phyloP scores from a whole-genome alignment of 345 rosid species.

The Eucalyptus marginata region DNA sequence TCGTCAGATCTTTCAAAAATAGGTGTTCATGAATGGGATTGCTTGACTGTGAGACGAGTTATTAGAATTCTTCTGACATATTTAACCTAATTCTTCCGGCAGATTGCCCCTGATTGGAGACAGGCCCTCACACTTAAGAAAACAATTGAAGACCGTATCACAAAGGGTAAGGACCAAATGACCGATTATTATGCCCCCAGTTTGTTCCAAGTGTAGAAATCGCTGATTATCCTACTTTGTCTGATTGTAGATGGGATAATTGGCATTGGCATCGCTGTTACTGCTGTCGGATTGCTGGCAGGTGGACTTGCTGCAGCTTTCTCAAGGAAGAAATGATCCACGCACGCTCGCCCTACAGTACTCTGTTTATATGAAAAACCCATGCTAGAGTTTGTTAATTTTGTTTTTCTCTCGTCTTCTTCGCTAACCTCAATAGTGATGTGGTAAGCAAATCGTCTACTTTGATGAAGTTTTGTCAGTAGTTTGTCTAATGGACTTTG shows the following conservation, averaged over 20 bases:
- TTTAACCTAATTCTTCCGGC: not conserved
- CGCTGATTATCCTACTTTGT: not conserved
- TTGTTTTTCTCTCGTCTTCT: not conserved
- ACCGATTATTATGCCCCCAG: not conserved
- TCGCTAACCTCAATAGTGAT: not conserved
- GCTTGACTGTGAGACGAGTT: not conserved
- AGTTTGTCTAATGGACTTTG: not conserved
- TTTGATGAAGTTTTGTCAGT: not conserved
- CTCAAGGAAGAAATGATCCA: constrained; percentile 40
- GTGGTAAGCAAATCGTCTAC: not conserved
- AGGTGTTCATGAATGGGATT: not conserved
- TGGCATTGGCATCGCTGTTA: constrained; percentile 75
- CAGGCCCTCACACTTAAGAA: constrained; percentile 51
- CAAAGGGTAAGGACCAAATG: constrained; percentile 30
- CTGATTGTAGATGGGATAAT: constrained; percentile 61
- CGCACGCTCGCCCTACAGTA: too few relatives aligned
- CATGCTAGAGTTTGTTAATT: not conserved
- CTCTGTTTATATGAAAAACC: not conserved
- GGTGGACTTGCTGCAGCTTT: constrained; percentile 66
- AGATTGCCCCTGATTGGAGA: constrained; percentile 70
- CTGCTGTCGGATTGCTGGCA: constrained; percentile 64
- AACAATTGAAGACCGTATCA: constrained; percentile 52
- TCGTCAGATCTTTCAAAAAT: not conserved
- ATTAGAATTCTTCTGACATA: not conserved
- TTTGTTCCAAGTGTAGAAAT: not conserved